A percentile compares a stretch with the other conserved stretches of the same genome.
These are phyloP conservation scores for Fonsecaea pugnacius DNA, from an alignment of 2,329 filamentous ascomycete genomes.

Conservation along the genomic window DNA sequence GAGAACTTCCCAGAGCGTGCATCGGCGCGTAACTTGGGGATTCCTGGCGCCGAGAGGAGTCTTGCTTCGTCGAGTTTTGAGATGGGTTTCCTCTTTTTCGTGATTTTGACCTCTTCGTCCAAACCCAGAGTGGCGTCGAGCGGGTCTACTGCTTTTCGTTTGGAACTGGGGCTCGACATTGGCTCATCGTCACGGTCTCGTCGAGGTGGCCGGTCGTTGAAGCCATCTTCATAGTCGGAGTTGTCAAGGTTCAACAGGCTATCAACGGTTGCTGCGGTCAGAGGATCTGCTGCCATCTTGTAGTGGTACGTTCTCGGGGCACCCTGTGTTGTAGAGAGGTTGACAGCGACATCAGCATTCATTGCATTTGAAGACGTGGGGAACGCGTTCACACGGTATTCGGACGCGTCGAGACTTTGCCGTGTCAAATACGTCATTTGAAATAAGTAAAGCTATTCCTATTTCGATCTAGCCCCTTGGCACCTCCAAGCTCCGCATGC, in stretches of 20 bases:
- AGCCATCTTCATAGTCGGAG: constrained; percentile 48
- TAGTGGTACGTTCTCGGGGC: background rate
- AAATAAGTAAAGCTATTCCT: constrained; percentile 19
- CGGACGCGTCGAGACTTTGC: constrained; percentile 4
- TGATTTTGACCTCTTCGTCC: constrained; percentile 82
- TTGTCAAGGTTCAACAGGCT: constrained; percentile 76
- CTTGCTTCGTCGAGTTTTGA: constrained; percentile 87
- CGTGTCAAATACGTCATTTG: constrained; percentile 27
- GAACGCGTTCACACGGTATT: background rate
- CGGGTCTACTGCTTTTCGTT: constrained; percentile 54
- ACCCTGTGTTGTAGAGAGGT: background rate
- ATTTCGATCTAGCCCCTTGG: constrained; percentile 18
- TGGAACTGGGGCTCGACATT: constrained; percentile 26
- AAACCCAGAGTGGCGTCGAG: constrained; percentile 70
- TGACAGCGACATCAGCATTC: background rate
- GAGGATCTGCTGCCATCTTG: constrained; percentile 34
- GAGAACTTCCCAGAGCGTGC: constrained; percentile 31
- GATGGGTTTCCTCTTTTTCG: constrained; percentile 73
- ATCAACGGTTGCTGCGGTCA: constrained; percentile 58
- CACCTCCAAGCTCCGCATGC: constrained; percentile 29
- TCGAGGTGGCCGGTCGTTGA: constrained; percentile 36
- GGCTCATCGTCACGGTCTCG: constrained; percentile 35
- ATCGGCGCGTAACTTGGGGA: constrained; percentile 72
- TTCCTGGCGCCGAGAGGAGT: constrained; percentile 79
- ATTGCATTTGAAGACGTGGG: background rate